Base-by-base conservation (phyloP, 345 rosid genomes). In the Hibiscus tridactylites region DNA sequence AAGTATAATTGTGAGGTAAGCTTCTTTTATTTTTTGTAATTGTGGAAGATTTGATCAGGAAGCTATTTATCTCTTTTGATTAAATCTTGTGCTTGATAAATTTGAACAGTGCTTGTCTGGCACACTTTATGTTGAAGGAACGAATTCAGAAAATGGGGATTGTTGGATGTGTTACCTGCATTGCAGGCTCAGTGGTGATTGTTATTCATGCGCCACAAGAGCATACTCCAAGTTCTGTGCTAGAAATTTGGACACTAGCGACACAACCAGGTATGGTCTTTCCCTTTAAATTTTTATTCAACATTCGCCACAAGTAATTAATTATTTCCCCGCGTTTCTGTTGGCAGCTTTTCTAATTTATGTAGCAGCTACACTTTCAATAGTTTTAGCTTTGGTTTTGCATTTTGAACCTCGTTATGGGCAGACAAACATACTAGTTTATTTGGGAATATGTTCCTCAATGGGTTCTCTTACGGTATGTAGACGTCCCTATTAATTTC, bases 171-270 rank as follows among this genome's bases (percentile, higher is more conserved):
- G 82, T 93, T 24, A 81, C 92, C 61, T 91, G 98, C 85, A 86
- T 90, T 35, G 92, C 86, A 5, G 98, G 98, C 66, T 93, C 97
- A 0, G 92, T 91, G 28, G 85, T 91, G 78, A 91, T 90, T 53
- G 96, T 93, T 37, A 85, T 91, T 9, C 98, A 91, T 77, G 98
- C 90, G 53, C 97, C 98, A 73, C 87, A 88, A 73, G 97, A 93
- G 63, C 97, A 85, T n/a, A 82, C 88, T 46, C 97, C 89, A 5
- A 75, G 56, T 79, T 93, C 98, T 50, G 89, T 91, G 37, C 83
- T 76, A 77, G 88, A 90, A 81, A 87, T 93, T 71, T 93, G 98
- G 98, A 74, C 75, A 69, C 82, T 93, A 49, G 94, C 94, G 21
- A 87, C 87, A 61, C 91, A 91, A 78, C 91, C 97, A 84, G 97